Conservation (phyloP, 1,284 basidiomycete species). For the Sanghuangporus weigelae region DNA sequence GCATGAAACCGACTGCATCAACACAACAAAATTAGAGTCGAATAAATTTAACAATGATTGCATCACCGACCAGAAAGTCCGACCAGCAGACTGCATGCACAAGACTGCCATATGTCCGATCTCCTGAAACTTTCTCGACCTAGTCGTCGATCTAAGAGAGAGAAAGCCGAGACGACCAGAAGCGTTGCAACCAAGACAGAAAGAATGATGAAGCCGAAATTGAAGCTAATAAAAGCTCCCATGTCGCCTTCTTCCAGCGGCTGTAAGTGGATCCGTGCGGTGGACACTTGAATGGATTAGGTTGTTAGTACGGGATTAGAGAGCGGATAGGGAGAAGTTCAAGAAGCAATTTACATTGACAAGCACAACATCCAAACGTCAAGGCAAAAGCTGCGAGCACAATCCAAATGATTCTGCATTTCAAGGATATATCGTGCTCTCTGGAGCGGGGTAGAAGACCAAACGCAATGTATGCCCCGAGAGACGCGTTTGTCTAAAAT, state of each 20-base stretch:
- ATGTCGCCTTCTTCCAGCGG: background rate
- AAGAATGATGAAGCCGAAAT: conserved; percentile 12
- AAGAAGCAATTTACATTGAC: conserved; percentile 7
- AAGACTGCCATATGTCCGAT: background rate
- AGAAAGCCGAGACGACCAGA: conserved; percentile 5
- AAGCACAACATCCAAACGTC: conserved; percentile 12
- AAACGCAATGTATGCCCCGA: conserved; percentile 9
- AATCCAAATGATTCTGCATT: background rate
- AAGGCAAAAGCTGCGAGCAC: conserved; percentile 2
- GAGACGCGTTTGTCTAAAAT: conserved; percentile 1
- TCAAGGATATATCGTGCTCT: background rate
- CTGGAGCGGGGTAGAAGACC: background rate
- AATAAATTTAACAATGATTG: background rate
- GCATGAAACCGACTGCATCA: conserved; percentile 11
- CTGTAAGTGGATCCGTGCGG: background rate
- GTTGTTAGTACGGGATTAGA: background rate
- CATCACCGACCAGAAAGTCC: conserved; percentile 15
- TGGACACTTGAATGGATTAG: background rate
- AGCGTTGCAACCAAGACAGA: conserved; percentile 6
- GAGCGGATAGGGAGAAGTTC: background rate
- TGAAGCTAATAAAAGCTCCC: conserved; percentile 1
- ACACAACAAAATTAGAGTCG: background rate
- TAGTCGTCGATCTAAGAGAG: background rate
- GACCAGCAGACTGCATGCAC: conserved; percentile 7
- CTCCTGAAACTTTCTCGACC: background rate